These are phyloP conservation scores for Blastomyces silverae DNA, from an alignment of 2,329 filamentous ascomycete genomes.

Conservation along the genomic window DNA sequence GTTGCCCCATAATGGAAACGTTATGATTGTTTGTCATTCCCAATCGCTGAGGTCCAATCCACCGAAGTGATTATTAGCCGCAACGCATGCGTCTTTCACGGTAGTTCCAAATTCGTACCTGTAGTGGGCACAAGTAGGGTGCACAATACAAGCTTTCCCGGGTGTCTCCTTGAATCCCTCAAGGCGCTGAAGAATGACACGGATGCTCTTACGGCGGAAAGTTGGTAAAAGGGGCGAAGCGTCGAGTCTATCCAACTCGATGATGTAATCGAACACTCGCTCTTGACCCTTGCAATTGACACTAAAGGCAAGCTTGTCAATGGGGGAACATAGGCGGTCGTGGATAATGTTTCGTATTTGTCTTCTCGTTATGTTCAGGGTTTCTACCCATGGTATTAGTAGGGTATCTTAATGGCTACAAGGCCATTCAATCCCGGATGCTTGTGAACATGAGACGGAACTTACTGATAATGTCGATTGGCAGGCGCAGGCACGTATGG, in stretches of 20 bases:
- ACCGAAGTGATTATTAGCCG: background rate
- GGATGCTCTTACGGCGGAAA: background rate
- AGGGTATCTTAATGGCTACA: no score
- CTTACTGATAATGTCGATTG: conserved; percentile 10
- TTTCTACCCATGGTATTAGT: conserved; percentile 1
- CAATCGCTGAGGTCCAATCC: background rate
- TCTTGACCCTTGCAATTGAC: conserved; percentile 6
- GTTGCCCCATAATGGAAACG: conserved; percentile 8
- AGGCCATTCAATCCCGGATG: background rate
- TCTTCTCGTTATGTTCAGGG: conserved; percentile 1
- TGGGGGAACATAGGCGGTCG: background rate
- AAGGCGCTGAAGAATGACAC: background rate
- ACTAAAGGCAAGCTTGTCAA: background rate
- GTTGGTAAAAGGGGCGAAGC: conserved; percentile 3
- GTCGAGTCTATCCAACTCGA: background rate
- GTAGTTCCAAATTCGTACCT: background rate
- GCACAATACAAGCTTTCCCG: background rate
- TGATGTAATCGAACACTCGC: conserved; percentile 3
- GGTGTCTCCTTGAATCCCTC: background rate
- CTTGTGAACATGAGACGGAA: background rate
- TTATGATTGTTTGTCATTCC: conserved; percentile 4
- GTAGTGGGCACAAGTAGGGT: background rate
- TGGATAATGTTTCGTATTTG: conserved; percentile 12
- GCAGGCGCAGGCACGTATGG: background rate
- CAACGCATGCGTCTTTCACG: background rate